Conservation (phyloP, 768 basidiomycete genomes). For the Mycena galericulata region DNA sequence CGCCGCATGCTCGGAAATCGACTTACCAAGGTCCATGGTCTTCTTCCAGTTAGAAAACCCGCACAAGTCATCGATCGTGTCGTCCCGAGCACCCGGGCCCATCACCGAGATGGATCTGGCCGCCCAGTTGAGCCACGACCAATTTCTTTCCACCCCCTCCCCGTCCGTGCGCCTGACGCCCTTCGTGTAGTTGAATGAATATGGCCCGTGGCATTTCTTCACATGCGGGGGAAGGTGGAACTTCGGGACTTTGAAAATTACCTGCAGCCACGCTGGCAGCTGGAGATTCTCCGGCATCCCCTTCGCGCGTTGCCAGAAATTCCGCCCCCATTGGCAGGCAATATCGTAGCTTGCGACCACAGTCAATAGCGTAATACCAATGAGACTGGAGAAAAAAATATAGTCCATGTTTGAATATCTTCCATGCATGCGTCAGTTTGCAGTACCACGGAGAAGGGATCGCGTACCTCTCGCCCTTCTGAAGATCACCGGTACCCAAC, state of each 20-base stretch:
- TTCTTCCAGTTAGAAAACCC: conserved; percentile 40
- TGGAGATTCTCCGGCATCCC: conserved; percentile 13
- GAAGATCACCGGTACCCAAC: conserved; percentile 40
- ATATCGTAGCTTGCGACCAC: conserved; percentile 39
- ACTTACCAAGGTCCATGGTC: conserved; percentile 32
- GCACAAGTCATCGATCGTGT: conserved; percentile 43
- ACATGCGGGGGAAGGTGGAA: conserved; percentile 48
- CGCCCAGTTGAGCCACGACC: conserved; percentile 41
- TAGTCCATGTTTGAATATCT: conserved; percentile 41
- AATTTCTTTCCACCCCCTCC: conserved; percentile 49
- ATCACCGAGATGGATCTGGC: conserved; percentile 34
- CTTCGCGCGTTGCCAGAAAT: conserved; percentile 30
- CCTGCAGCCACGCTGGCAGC: neutral
- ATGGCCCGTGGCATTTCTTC: conserved; percentile 33
- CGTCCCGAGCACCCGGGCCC: conserved; percentile 36
- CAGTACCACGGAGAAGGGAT: neutral
- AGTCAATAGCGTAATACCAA: neutral
- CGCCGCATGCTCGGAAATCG: neutral
- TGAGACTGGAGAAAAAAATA: conserved; percentile 26
- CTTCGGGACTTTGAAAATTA: conserved; percentile 43
- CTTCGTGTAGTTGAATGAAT: conserved; percentile 44
- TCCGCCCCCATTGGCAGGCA: conserved; percentile 39
- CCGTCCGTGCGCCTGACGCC: conserved; percentile 47
- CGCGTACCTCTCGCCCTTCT: conserved; percentile 40
- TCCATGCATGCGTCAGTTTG: neutral